A percentile compares a stretch with the other conserved stretches of the same genome.
phyloP scores from a whole-genome alignment of 1,284 basidiomycete genomes.

The Cryptococcus floricola region DNA sequence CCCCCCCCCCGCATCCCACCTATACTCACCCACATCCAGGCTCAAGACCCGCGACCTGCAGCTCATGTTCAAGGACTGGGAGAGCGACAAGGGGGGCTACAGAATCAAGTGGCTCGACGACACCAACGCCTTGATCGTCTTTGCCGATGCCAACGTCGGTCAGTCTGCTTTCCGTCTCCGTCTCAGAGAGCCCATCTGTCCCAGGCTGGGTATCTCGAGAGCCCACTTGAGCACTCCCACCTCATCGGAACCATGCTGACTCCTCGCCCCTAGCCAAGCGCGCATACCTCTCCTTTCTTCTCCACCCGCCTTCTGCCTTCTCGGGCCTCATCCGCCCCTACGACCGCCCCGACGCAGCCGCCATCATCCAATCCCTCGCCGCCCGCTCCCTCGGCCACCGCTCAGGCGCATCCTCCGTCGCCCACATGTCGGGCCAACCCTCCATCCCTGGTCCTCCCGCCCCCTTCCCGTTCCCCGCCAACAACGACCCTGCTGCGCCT shows the following conservation, averaged over 20 bases:
- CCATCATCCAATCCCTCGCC: slow-evolving; percentile 83
- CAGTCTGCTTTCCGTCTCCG: slow-evolving; percentile 21
- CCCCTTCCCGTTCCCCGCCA: slow-evolving; percentile 13
- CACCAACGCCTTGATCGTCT: slow-evolving; percentile 90
- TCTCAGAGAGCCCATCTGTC: neutral
- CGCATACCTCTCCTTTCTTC: slow-evolving; percentile 83
- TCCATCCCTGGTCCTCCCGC: slow-evolving; percentile 3
- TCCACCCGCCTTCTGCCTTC: slow-evolving; percentile 72
- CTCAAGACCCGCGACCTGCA: slow-evolving; percentile 98
- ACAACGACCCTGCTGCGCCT: slow-evolving; percentile 14
- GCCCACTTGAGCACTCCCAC: slow-evolving; percentile 27
- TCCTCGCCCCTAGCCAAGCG: slow-evolving; percentile 64
- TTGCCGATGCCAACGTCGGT: slow-evolving; percentile 59
- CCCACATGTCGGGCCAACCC: neutral
- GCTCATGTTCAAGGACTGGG: slow-evolving; percentile 83
- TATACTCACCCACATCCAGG: slow-evolving; percentile 21
- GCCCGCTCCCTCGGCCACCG: slow-evolving; percentile 50
- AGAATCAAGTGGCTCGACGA: slow-evolving; percentile 99
- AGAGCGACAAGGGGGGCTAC: slow-evolving; percentile 81
- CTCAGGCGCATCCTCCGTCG: slow-evolving; percentile 30
- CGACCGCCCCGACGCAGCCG: slow-evolving; percentile 86
- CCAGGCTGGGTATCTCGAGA: neutral
- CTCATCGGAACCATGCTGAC: neutral
- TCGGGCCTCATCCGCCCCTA: slow-evolving; percentile 76
- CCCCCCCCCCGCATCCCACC: neutral